phyloP scores from a whole-genome alignment of 441 rosid species.

The Euphorbia schlechtendalii region DNA sequence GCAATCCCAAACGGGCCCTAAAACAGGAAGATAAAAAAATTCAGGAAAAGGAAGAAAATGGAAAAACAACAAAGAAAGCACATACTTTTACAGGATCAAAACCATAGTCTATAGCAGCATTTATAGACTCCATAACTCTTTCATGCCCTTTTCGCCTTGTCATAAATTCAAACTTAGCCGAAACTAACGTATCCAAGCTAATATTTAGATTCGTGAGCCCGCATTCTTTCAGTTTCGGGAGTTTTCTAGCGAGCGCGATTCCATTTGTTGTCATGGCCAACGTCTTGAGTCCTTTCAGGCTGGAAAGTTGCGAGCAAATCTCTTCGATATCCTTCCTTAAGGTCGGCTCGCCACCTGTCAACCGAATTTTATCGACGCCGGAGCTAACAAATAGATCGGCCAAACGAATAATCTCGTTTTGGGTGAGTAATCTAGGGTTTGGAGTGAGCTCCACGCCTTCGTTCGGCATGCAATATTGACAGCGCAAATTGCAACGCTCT shows the following conservation, averaged over 20 bases:
- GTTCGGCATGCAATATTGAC: conserved; percentile 89
- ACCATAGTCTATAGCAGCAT: conserved; percentile 67
- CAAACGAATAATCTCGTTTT: conserved; percentile 57
- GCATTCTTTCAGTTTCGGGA: conserved; percentile 68
- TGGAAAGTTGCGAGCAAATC: conserved; percentile 57
- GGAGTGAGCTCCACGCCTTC: conserved; percentile 88
- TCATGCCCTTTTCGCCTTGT: conserved; percentile 78
- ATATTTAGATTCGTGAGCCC: conserved; percentile 68
- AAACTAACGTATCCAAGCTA: conserved; percentile 78
- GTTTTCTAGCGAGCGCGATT: conserved; percentile 66
- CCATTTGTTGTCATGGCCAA: conserved; percentile 89
- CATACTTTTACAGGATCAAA: conserved; percentile 80
- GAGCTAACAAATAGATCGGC: conserved; percentile 68
- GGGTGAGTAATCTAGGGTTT: conserved; percentile 48
- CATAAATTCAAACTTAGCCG: conserved; percentile 83
- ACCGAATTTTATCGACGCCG: conserved; percentile 80
- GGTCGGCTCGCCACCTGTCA: conserved; percentile 95
- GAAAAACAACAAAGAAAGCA: not conserved
- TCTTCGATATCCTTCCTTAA: conserved; percentile 75
- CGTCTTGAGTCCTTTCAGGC: conserved; percentile 66
- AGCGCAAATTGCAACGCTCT: conserved; percentile 82
- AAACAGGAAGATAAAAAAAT: no score
- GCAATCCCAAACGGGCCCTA: no score
- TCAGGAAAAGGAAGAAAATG: not conserved
- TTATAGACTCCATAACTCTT: conserved; percentile 76